These are phyloP conservation scores for Thymus quinquecostatus DNA, from an alignment of 257 asterid genomes.

Conservation along the genomic window DNA sequence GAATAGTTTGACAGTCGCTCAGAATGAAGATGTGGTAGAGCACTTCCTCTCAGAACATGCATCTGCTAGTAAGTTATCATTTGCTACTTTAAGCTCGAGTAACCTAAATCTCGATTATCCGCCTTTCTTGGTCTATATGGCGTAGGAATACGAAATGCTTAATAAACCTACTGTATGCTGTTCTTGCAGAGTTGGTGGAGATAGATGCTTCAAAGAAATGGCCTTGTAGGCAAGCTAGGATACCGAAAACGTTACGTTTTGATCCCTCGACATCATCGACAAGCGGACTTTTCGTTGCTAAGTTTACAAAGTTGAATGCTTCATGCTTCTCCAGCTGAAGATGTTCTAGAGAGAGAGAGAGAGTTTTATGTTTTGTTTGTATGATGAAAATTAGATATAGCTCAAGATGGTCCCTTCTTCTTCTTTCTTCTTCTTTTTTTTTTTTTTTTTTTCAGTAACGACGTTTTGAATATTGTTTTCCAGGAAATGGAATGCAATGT, in stretches of 20 bases:
- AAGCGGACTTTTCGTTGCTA: conserved; percentile 86
- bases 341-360: conserved; percentile 4
- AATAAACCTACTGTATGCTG: not conserved
- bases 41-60: conserved; percentile 69
- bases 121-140: not conserved
- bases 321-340: conserved; percentile 20
- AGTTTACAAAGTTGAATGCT: conserved; percentile 62
- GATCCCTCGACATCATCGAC: conserved; percentile 81
- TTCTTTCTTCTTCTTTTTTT: too few relatives aligned
- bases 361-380: not conserved
- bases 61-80: conserved; percentile 59
- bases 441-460: not conserved
- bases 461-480: not conserved
- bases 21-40: conserved; percentile 86
- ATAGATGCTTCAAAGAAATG: conserved; percentile 64
- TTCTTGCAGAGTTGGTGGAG: conserved; percentile 70
- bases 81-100: conserved; percentile 6
- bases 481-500: not conserved
- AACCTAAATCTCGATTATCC: not conserved
- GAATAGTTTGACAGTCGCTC: conserved; percentile 79
- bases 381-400: too few relatives aligned
- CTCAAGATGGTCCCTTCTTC: too few relatives aligned
- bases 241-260: conserved; percentile 70
- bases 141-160: not conserved
- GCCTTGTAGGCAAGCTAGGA: conserved; percentile 74